Evolutionary conservation across 805 yeast species (phyloP).

Genomic region (Saccharomyces eubayanus): DNA sequence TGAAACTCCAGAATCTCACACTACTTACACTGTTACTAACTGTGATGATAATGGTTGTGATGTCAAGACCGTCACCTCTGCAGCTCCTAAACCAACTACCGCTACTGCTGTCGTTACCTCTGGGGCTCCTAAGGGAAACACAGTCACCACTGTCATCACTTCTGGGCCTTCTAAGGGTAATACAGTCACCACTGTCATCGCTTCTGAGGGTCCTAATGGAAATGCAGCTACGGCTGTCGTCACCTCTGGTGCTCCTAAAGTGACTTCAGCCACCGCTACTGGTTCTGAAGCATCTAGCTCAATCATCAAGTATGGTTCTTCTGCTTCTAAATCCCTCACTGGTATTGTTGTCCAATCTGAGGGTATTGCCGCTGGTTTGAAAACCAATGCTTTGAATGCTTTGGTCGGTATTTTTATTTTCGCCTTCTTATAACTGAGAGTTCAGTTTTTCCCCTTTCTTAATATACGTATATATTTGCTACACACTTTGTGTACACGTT

Average conservation of each 20-base stretch:
- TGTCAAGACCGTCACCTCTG: not conserved
- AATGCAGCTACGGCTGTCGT: too few species aligned
- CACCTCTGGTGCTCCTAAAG: not conserved
- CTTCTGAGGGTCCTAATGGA: not conserved
- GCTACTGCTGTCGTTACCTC: not conserved
- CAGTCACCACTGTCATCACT: too few species aligned
- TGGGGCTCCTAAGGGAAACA: not conserved
- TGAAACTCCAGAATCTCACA: too few species aligned
- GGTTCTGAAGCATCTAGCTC: too few species aligned
- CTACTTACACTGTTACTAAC: not conserved
- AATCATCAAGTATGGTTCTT: not conserved
- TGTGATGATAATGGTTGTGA: not conserved
- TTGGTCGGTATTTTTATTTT: conserved; percentile 1
- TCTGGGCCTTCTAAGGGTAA: too few species aligned
- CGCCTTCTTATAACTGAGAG: not conserved
- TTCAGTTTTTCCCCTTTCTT: too few species aligned
- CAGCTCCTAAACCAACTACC: too few species aligned
- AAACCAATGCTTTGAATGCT: not conserved
- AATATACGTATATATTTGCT: too few species aligned
- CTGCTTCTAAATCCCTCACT: not conserved
- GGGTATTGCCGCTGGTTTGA: not conserved
- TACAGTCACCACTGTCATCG: not conserved
- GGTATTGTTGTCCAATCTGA: not conserved
- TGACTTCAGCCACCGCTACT: not conserved
- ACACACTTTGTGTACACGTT: too few species aligned